Percentiles rank a stretch among this genome's conserved stretches.
Conservation (phyloP, 208 protist species). For the Acanthamoeba lenticulata region DNA sequence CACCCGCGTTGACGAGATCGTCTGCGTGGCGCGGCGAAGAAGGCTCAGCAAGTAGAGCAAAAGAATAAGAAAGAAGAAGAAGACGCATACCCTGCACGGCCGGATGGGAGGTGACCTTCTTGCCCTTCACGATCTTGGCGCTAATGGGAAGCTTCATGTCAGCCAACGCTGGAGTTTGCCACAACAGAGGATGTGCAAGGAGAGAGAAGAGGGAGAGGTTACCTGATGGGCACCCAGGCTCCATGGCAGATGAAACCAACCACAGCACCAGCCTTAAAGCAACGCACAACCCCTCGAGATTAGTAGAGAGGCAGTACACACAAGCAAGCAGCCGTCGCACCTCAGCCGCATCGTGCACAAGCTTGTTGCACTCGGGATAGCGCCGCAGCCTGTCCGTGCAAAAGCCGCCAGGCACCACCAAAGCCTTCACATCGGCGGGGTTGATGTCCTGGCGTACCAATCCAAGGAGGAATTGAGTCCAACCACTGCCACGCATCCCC, state of each 20-base stretch:
- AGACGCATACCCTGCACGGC: constrained; percentile 51
- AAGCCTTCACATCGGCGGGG: constrained; percentile 44
- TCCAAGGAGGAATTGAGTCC: neutral
- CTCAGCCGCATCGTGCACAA: constrained; percentile 35
- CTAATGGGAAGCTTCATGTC: no score
- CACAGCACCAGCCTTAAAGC: constrained; percentile 69
- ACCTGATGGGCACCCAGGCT: constrained; percentile 74
- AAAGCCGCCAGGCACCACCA: constrained; percentile 73
- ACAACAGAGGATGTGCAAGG: no score
- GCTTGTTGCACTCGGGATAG: constrained; percentile 69
- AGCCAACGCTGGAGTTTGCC: no score
- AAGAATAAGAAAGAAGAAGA: neutral
- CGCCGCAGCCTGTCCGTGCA: constrained; percentile 72
- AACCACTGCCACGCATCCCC: no score
- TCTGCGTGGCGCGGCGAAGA: no score
- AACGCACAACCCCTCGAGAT: neutral
- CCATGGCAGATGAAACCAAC: constrained; percentile 75
- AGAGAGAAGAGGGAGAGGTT: no score
- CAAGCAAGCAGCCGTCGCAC: neutral
- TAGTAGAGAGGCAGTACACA: neutral
- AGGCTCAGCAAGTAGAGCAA: neutral
- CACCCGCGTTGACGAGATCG: constrained; percentile 64
- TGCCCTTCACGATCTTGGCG: constrained; percentile 69
- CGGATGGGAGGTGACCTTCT: constrained; percentile 60
- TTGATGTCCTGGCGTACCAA: constrained; percentile 64